Percentiles rank a stretch among this genome's conserved stretches.
Conservation (phyloP, 2,329 filamentous ascomycete species). For the Colletotrichum chrysophilum region DNA sequence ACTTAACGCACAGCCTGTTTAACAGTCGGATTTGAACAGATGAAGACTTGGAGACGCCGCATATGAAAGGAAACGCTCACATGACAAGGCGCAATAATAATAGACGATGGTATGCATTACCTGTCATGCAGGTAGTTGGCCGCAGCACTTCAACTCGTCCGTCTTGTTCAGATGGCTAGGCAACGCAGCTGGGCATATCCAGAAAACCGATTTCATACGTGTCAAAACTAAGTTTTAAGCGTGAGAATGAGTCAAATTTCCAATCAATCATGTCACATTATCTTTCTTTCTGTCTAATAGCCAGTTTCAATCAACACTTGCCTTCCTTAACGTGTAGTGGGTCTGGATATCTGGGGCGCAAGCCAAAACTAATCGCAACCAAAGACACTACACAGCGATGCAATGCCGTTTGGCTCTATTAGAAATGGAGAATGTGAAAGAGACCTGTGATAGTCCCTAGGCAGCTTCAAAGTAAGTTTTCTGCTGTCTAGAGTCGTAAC, state of each 20-base stretch:
- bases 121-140: background rate
- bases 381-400: background rate
- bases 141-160: background rate
- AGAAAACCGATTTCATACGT: background rate
- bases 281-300: background rate
- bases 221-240: background rate
- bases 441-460: background rate
- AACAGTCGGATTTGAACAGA: background rate
- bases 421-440: fast-evolving
- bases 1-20: background rate
- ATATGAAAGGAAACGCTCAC: no score
- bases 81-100: fast-evolving
- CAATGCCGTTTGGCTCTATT: background rate
- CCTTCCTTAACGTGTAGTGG: background rate
- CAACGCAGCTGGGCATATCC: background rate
- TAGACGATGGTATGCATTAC: background rate
- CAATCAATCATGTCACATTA: background rate
- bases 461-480: background rate
- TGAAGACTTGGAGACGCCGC: background rate
- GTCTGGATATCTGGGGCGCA: background rate
- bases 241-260: background rate
- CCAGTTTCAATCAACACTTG: background rate
- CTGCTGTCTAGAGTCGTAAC: background rate
- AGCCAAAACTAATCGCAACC: background rate
- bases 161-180: background rate